These are phyloP conservation scores for Neurospora pannonica DNA, from an alignment of 495 filamentous ascomycete genomes.

Conservation along the genomic window DNA sequence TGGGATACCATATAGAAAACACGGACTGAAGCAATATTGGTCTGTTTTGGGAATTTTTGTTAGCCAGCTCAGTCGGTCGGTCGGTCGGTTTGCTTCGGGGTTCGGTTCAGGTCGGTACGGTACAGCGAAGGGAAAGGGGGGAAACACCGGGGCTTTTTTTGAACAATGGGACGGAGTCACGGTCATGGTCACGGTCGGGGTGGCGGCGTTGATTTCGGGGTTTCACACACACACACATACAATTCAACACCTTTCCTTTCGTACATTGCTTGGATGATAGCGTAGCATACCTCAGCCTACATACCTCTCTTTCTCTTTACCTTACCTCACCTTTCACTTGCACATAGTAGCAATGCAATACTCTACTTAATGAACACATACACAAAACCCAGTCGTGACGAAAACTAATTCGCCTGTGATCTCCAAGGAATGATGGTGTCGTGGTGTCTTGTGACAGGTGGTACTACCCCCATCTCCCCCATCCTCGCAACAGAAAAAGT, in stretches of 20 bases:
- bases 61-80: not conserved
- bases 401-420: not conserved
- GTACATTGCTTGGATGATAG: not conserved
- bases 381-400: not conserved
- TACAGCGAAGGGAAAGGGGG: not conserved
- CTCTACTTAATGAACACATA: not conserved
- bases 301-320: not conserved
- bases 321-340: not conserved
- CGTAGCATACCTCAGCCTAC: not conserved
- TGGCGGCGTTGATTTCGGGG: not conserved
- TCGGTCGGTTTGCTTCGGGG: not conserved
- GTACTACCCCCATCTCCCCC: not conserved
- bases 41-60: not conserved
- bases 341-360: not conserved
- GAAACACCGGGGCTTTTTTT: not conserved
- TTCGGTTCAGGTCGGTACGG: not conserved
- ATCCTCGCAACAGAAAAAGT: not conserved
- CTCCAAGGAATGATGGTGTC: not conserved
- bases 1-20: not conserved
- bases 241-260: not conserved
- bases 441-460: not conserved
- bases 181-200: not conserved
- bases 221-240: not conserved
- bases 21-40: not conserved
- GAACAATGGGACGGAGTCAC: not conserved